Conservation (phyloP, 2,329 filamentous ascomycete species). For the Arthrocladium fulminans region DNA sequence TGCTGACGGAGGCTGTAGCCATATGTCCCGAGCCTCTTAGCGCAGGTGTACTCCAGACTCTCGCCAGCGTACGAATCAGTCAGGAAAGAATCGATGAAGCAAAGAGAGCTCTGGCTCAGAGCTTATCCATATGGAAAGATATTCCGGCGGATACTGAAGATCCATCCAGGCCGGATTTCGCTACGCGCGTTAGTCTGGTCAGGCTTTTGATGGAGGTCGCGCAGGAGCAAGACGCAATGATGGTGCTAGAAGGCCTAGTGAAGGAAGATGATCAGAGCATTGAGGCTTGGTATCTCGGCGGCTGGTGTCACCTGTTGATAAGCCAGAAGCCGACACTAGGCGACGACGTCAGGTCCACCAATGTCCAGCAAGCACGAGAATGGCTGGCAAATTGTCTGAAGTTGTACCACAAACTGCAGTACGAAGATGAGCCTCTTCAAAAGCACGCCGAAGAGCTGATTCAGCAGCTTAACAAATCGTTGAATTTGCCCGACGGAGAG, state of each 20-base stretch:
- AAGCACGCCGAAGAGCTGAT: conserved; percentile 38
- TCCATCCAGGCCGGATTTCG: conserved; percentile 70
- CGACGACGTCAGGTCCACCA: conserved; percentile 28
- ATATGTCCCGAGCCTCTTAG: conserved; percentile 59
- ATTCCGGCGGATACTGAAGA: conserved; percentile 58
- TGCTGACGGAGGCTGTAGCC: conserved; percentile 83
- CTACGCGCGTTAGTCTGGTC: conserved; percentile 72
- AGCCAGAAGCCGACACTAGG: conserved; percentile 36
- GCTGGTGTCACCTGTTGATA: conserved; percentile 79
- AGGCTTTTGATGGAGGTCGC: conserved; percentile 83
- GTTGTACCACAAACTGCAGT: conserved; percentile 69
- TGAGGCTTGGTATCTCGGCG: conserved; percentile 93
- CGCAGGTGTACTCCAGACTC: conserved; percentile 86
- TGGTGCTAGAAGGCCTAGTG: conserved; percentile 74
- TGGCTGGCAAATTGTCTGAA: conserved; percentile 71
- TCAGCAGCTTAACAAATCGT: conserved; percentile 50
- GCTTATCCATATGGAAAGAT: conserved; percentile 74
- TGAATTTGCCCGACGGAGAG: conserved; percentile 53
- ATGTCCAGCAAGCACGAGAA: conserved; percentile 52
- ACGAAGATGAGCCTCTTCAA: conserved; percentile 48
- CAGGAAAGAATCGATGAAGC: conserved; percentile 75
- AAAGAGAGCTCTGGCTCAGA: conserved; percentile 64
- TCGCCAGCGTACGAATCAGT: conserved; percentile 88
- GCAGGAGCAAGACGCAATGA: conserved; percentile 74
- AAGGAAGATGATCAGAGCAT: conserved; percentile 88